Evolutionary conservation across 139 green algal species (phyloP).

Genomic region (Coelastrella sp.): DNA sequence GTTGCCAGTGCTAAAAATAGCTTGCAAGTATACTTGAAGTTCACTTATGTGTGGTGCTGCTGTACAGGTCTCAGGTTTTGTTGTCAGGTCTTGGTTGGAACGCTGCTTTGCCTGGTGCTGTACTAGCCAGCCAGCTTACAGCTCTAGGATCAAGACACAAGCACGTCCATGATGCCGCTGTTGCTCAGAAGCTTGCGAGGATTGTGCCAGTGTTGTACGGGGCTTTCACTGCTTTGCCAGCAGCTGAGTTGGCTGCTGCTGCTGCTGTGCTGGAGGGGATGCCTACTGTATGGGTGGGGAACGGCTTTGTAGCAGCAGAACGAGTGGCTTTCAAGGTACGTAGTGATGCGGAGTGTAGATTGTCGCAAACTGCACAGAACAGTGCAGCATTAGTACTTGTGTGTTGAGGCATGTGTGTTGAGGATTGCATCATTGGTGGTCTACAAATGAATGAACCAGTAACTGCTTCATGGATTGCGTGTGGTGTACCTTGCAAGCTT

Average conservation of each 20-base stretch:
- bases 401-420: too few relatives aligned
- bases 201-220: conserved; percentile 58
- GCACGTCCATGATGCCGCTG: conserved; percentile 32
- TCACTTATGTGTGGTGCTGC: not conserved
- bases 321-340: conserved; percentile 70
- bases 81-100: conserved; percentile 68
- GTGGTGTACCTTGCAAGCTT: too few relatives aligned
- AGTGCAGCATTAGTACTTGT: too few relatives aligned
- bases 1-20: too few relatives aligned
- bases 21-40: too few relatives aligned
- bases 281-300: conserved; percentile 78
- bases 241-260: conserved; percentile 63
- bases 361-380: too few relatives aligned
- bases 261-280: conserved; percentile 57
- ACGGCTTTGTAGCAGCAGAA: conserved; percentile 69
- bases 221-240: conserved; percentile 47
- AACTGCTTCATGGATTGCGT: too few relatives aligned
- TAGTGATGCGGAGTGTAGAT: not conserved
- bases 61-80: conserved; percentile 57
- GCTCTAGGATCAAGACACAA: conserved; percentile 61
- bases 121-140: conserved; percentile 70
- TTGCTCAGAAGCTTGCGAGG: conserved; percentile 63
- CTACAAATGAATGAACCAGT: too few relatives aligned
- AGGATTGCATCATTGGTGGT: too few relatives aligned
- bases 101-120: conserved; percentile 25